A percentile compares a stretch with the other conserved stretches of the same genome.
These are phyloP conservation scores for Termitomyces sp. DNA, from an alignment of 768 basidiomycete genomes.

Conservation along the genomic window DNA sequence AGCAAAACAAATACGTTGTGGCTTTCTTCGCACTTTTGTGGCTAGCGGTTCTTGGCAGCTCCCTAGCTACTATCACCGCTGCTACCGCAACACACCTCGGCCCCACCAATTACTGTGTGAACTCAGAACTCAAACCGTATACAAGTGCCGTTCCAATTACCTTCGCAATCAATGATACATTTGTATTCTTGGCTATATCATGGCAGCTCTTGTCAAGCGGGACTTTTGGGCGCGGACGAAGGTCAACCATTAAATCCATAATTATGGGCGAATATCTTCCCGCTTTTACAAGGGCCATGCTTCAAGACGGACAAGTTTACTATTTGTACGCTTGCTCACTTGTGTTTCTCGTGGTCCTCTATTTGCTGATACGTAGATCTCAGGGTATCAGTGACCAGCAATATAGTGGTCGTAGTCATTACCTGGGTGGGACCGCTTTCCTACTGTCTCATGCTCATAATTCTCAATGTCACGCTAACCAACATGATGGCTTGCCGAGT, in stretches of 20 bases:
- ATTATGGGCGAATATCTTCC: constrained; percentile 19
- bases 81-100: constrained; percentile 19
- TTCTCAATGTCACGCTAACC: constrained; percentile 7
- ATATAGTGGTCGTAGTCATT: constrained; percentile 1
- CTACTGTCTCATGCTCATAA: constrained; percentile 8
- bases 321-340: constrained; percentile 21
- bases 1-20: constrained; percentile 13
- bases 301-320: constrained; percentile 27
- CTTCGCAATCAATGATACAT: constrained; percentile 22
- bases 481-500: constrained; percentile 14
- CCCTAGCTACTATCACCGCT: constrained; percentile 19
- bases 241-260: constrained; percentile 8
- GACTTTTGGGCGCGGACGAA: constrained; percentile 1
- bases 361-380: not conserved
- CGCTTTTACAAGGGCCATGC: constrained; percentile 18
- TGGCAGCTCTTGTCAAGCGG: constrained; percentile 14
- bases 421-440: constrained; percentile 4
- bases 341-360: not conserved
- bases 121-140: constrained; percentile 18
- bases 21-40: constrained; percentile 21
- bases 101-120: constrained; percentile 25
- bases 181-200: constrained; percentile 30
- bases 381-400: constrained; percentile 10
- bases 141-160: constrained; percentile 19
- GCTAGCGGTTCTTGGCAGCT: constrained; percentile 19